phyloP scores from a whole-genome alignment of 2,329 filamentous ascomycete species.

The Exserohilum turcica region DNA sequence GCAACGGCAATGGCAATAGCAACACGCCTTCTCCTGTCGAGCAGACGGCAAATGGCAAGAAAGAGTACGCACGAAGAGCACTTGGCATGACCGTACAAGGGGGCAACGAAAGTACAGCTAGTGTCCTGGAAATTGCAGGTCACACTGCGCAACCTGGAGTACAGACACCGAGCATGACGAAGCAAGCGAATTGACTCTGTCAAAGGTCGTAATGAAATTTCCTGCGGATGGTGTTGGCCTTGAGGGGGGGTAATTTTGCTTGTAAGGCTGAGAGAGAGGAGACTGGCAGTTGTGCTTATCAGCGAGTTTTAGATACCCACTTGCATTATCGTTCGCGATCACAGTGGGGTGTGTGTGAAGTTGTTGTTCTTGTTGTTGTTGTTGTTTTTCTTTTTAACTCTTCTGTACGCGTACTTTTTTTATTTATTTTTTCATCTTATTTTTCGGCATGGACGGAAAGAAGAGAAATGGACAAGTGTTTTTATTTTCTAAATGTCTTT shows the following conservation, averaged over 20 bases:
- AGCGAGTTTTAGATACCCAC: slow-evolving; percentile 11
- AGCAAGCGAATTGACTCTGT: slow-evolving; percentile 22
- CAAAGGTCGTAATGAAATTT: background rate
- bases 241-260: background rate
- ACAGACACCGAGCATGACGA: slow-evolving; percentile 45
- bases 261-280: background rate
- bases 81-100: slow-evolving; percentile 48
- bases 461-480: no score
- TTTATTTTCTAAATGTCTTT: no score
- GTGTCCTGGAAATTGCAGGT: slow-evolving; percentile 47
- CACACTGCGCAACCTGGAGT: slow-evolving; percentile 51
- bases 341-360: background rate
- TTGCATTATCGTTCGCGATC: background rate
- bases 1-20: no score
- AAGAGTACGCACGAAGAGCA: slow-evolving; percentile 45
- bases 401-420: no score
- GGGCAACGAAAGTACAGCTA: slow-evolving; percentile 45
- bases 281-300: background rate
- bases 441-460: no score
- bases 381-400: no score
- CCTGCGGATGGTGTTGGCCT: background rate
- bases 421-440: no score
- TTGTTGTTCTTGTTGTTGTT: background rate
- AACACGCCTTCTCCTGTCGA: slow-evolving; percentile 33
- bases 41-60: slow-evolving; percentile 37